Conservation (phyloP, 2,329 filamentous ascomycete species). For the Alternaria ventricosa region DNA sequence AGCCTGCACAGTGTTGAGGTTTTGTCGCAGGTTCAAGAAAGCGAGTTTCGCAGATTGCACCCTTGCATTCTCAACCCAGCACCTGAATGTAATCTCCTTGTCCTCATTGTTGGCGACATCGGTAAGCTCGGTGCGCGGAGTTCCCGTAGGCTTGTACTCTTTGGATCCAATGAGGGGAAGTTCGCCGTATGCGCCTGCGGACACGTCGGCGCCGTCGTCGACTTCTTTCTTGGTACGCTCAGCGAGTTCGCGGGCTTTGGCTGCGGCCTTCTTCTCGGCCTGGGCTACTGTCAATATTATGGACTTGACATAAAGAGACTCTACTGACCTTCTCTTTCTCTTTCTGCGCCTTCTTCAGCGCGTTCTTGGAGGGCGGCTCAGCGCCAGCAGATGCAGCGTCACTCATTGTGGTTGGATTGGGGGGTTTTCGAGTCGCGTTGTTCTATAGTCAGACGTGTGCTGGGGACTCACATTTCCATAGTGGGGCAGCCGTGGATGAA, state of each 20-base stretch:
- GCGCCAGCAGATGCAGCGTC: slow-evolving; percentile 36
- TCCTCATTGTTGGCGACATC: slow-evolving; percentile 42
- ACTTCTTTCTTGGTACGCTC: slow-evolving; percentile 62
- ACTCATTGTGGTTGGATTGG: slow-evolving; percentile 33
- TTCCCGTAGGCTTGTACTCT: slow-evolving; percentile 58
- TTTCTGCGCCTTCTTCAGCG: slow-evolving; percentile 52
- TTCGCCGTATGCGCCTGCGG: slow-evolving; percentile 81
- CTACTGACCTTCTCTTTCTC: slow-evolving; percentile 49
- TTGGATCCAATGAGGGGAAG: slow-evolving; percentile 65
- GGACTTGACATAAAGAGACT: background rate
- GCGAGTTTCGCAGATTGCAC: slow-evolving; percentile 90
- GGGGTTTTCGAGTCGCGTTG: background rate
- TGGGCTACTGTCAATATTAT: slow-evolving; percentile 22
- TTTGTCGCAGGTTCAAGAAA: slow-evolving; percentile 83
- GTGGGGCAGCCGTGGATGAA: slow-evolving; percentile 24
- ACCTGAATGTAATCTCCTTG: slow-evolving; percentile 71
- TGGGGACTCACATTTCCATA: slow-evolving; percentile 9
- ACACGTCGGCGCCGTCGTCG: slow-evolving; percentile 69
- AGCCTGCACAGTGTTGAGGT: slow-evolving; percentile 80
- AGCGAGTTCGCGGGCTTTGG: slow-evolving; percentile 59
- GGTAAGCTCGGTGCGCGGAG: slow-evolving; percentile 66
- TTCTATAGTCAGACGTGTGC: slow-evolving; percentile 1
- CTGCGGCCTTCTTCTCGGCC: slow-evolving; percentile 51
- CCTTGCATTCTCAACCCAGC: slow-evolving; percentile 84
- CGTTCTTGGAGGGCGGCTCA: slow-evolving; percentile 48